A percentile compares a stretch with the other conserved stretches of the same genome.
phyloP scores from a whole-genome alignment of 164 flowering plant genomes.

The Hamamelis virginiana region DNA sequence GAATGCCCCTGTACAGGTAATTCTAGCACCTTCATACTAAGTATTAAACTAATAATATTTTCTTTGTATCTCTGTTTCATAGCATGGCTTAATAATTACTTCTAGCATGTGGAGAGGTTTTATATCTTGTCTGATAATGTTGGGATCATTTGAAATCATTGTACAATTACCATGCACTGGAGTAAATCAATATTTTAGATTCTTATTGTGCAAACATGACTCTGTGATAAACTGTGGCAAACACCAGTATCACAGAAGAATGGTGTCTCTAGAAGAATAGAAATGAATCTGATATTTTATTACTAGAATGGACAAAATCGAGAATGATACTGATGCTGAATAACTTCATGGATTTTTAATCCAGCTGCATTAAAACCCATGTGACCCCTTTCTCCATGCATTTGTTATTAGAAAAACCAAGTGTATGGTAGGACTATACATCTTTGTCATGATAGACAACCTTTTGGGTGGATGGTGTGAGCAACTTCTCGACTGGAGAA shows the following conservation, averaged over 20 bases:
- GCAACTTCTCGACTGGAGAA: background rate
- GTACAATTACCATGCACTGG: background rate
- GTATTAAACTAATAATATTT: background rate
- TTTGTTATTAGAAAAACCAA: background rate
- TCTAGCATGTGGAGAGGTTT: background rate
- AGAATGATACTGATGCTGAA: background rate
- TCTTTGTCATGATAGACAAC: background rate
- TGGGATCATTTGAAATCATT: background rate
- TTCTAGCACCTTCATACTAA: background rate
- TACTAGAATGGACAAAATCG: background rate
- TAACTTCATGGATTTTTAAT: too few relatives aligned
- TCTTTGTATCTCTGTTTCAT: background rate
- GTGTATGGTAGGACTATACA: background rate
- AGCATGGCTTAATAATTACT: background rate
- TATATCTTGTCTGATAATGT: too few relatives aligned
- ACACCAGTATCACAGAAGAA: background rate
- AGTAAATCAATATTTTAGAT: background rate
- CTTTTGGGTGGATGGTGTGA: background rate
- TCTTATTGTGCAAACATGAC: background rate
- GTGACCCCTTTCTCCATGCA: background rate
- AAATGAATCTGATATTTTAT: background rate
- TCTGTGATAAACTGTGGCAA: background rate
- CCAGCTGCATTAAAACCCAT: background rate
- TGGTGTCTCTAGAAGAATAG: background rate
- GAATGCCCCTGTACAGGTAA: slow-evolving; percentile 48